Base-by-base conservation (phyloP, 495 filamentous ascomycete genomes). In the Glonium stellatum region DNA sequence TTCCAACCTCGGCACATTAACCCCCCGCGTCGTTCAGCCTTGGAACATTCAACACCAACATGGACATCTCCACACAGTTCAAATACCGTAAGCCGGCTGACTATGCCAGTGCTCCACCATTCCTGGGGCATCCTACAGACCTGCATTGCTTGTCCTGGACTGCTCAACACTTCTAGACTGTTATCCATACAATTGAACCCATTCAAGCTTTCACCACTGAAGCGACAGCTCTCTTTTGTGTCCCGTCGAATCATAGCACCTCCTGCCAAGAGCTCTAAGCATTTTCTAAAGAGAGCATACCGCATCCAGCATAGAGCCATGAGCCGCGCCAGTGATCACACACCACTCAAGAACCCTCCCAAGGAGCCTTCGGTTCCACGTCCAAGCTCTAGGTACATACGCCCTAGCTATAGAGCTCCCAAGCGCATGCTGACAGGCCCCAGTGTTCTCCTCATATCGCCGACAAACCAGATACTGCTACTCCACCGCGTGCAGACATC, bases 361-460 rank as follows among this genome's bases (percentile, higher is more conserved):
- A 67, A 67, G 50, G 48, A 37, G 13, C 51, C 64, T 1, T 11
- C 60, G 10, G 34, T 59, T 8, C 74, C 73, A 18, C 63, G 60
- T 31, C 71, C 75, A 8, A 75, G 72, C 56, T 69, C 75, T 5
- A 75, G 72, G 74, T 71, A 71, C 22, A 13, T 31, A 18, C 46
- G 39, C 15, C 50, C 34, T 31, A 12, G 13, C 13, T 48, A 48
- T n/a, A 64, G 68, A 19, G 57, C 59, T 19, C 34, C 55, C 42
- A 2, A 6, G 6, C 6, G 6, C 27, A 31, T 59, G 36, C 25
- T 58, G 54, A 67, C 39, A 49, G 61, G 6, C 13, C n/a, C 15
- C 54, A 95, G 90, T 67, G 83, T 98, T 47, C 77, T 98, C 49
- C 80, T 97, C 27, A 74, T 98, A 42, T 97, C 93, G 0, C 86